Conservation (phyloP, 768 basidiomycete species). For the Mycena latifolia region DNA sequence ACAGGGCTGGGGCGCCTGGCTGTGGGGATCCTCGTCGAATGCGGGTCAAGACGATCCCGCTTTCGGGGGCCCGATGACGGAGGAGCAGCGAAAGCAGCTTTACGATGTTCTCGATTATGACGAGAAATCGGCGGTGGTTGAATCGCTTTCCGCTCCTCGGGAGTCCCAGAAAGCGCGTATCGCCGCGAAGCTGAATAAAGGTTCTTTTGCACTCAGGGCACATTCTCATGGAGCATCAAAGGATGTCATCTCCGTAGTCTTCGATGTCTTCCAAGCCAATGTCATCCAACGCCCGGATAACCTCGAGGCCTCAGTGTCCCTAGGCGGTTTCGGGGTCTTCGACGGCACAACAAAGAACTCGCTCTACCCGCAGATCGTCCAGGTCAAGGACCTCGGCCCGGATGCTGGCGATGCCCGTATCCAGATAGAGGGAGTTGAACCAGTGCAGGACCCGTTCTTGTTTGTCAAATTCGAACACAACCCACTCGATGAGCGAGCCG, state of each 20-base stretch:
- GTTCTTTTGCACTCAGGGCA: constrained; percentile 85
- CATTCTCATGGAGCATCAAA: constrained; percentile 74
- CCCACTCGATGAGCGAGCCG: constrained; percentile 91
- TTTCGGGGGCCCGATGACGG: constrained; percentile 82
- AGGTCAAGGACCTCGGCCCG: constrained; percentile 58
- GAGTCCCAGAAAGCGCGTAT: constrained; percentile 87
- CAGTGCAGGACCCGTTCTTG: constrained; percentile 77
- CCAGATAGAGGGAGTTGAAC: constrained; percentile 34
- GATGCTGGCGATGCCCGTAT: constrained; percentile 23
- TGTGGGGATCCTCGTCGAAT: constrained; percentile 76
- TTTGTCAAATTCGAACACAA: constrained; percentile 92
- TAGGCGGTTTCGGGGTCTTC: constrained; percentile 89
- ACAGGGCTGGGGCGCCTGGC: constrained; percentile 79
- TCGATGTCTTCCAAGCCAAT: constrained; percentile 88
- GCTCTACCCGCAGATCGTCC: constrained; percentile 91
- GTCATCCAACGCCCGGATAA: constrained; percentile 89
- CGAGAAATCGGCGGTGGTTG: constrained; percentile 81
- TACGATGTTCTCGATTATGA: constrained; percentile 94
- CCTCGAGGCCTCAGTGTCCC: constrained; percentile 85
- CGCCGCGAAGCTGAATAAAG: constrained; percentile 83
- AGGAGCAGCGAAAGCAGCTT: constrained; percentile 90
- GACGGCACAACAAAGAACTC: constrained; percentile 90
- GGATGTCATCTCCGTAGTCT: constrained; percentile 89
- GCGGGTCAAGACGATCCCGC: constrained; percentile 62
- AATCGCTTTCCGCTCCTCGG: constrained; percentile 76